These are phyloP conservation scores for Juncus inflexus DNA, from an alignment of 176 grass and related monocot genomes.

Conservation along the genomic window DNA sequence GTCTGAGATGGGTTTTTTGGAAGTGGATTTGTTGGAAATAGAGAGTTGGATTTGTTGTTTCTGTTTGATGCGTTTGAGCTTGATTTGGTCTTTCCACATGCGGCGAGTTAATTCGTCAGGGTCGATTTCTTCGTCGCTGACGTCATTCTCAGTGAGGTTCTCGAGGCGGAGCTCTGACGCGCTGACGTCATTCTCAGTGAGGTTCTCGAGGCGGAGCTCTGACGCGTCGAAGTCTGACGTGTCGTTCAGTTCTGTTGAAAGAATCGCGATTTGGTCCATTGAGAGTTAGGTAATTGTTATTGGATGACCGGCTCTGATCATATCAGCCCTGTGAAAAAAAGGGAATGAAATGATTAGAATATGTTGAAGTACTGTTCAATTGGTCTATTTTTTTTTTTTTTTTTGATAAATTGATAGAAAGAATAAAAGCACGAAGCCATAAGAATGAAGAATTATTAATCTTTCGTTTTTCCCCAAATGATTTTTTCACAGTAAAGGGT, in stretches of 20 bases:
- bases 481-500: too few species aligned
- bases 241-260: slow-evolving; percentile 49
- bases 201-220: slow-evolving; percentile 7
- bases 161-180: too few species aligned
- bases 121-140: slow-evolving; percentile 95
- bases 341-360: too few species aligned
- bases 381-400: too few species aligned
- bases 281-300: not conserved
- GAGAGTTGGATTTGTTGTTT: slow-evolving; percentile 43
- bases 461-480: too few species aligned
- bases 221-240: slow-evolving; percentile 59
- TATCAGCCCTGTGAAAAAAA: too few species aligned
- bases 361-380: too few species aligned
- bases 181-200: slow-evolving; percentile 86
- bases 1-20: slow-evolving; percentile 56
- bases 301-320: too few species aligned
- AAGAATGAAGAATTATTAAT: too few species aligned
- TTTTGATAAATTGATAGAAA: too few species aligned
- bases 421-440: too few species aligned
- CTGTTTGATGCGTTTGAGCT: slow-evolving; percentile 81
- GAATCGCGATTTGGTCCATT: slow-evolving; percentile 65
- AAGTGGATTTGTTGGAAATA: slow-evolving; percentile 44
- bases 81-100: slow-evolving; percentile 94
- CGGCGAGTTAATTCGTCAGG: slow-evolving; percentile 60
- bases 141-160: slow-evolving; percentile 75